Conservation (phyloP, 768 basidiomycete genomes). For the Sarcodon aspratus region DNA sequence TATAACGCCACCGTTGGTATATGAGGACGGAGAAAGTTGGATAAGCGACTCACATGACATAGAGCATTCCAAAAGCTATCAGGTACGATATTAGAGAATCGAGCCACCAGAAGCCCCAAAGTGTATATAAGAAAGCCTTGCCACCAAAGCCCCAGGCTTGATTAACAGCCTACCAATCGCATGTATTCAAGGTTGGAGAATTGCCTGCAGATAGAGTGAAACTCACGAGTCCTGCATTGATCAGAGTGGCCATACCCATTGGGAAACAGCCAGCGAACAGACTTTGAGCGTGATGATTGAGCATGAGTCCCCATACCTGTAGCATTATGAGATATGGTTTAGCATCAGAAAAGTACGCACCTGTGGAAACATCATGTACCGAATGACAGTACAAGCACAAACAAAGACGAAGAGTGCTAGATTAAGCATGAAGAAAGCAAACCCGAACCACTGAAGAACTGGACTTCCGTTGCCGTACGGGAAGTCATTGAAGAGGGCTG, state of each 20-base stretch:
- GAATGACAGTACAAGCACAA: constrained; percentile 16
- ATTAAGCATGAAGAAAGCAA: constrained; percentile 28
- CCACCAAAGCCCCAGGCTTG: constrained; percentile 26
- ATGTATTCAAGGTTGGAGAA: too few species aligned
- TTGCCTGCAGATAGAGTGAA: too few species aligned
- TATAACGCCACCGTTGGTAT: not conserved
- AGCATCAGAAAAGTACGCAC: constrained; percentile 5
- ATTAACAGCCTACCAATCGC: constrained; percentile 20
- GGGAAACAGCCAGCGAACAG: constrained; percentile 32
- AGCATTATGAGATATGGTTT: not conserved
- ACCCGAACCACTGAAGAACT: constrained; percentile 21
- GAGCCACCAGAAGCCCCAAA: constrained; percentile 45
- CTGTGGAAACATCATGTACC: constrained; percentile 22
- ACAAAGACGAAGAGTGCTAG: constrained; percentile 25
- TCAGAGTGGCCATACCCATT: constrained; percentile 34
- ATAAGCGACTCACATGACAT: constrained; percentile 30
- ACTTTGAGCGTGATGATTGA: constrained; percentile 29
- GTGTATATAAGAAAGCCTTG: constrained; percentile 22
- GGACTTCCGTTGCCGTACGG: constrained; percentile 27
- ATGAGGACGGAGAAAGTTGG: not conserved
- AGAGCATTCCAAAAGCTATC: constrained; percentile 36
- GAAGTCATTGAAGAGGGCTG: constrained; percentile 28
- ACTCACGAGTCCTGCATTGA: constrained; percentile 27
- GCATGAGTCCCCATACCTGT: constrained; percentile 17
- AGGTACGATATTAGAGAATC: constrained; percentile 28